Base-by-base conservation (phyloP, 208 protist genomes). In the Trypanosoma melophagium region DNA sequence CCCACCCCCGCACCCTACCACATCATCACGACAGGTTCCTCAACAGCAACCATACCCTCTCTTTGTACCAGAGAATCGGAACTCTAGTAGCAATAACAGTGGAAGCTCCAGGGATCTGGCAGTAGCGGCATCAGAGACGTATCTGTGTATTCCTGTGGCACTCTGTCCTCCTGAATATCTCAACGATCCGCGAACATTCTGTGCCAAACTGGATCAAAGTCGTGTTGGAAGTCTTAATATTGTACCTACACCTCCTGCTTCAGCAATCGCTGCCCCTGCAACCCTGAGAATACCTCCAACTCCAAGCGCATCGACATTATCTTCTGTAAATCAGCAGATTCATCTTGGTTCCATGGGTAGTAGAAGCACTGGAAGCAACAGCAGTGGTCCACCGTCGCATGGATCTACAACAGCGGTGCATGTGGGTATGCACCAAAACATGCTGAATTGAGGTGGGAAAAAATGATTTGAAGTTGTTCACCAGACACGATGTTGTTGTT, bases 141-240 rank as follows among this genome's bases (percentile, higher is more conserved):
- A 82, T 64, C 76, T 79, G 9, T 91, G 85, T 61, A 91, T 91
- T 75, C 85, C 85, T 10, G 21, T 86, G 1, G 59, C 58, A 25
- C 65, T 91, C 19, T 91, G 80, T 44, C 85, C 85, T 1, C 25
- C 62, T 14, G 69, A 75, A 21, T 91, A 82, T 71, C 28, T 86
- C 41, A 74, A 67, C 51, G 85, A 91, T 58, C 81, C 85, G 8
- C 79, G 81, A 16, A 77, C 81, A 0, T 87, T 86, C 49, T 91
- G 76, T 61, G 84, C 79, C 35, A 74, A 61, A 28, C 42, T 86
- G 5, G 81, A 87, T 57, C 76, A 77, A 16, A 71, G 51, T 2
- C 69, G 81, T 24, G 69, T 89, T 9, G 80, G 78, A 14, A 78
- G 74, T 52, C 62, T 75, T 52, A 64, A 60, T 40, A 66, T 70